These are phyloP conservation scores for Puccinia brachypodii DNA, from an alignment of 1,284 basidiomycete genomes.

Conservation along the genomic window DNA sequence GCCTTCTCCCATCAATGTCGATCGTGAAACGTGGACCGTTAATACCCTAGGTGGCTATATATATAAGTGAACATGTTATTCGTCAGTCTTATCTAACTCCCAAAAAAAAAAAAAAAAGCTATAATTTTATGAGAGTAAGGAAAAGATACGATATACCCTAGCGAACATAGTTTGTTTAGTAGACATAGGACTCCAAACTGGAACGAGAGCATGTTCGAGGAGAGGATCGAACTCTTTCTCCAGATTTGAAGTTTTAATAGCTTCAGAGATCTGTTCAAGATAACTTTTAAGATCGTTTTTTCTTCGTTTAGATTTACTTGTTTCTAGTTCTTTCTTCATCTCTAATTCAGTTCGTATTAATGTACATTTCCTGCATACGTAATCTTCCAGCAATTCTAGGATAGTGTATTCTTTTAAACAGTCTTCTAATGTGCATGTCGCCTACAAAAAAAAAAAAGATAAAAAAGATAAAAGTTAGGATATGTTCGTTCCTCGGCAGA, in stretches of 20 bases:
- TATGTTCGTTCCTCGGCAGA: background rate
- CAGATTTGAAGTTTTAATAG: background rate
- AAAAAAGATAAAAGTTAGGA: background rate
- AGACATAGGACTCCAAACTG: constrained; percentile 70
- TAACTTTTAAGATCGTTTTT: background rate
- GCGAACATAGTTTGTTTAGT: constrained; percentile 85
- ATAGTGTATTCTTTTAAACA: constrained; percentile 78
- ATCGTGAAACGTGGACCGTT: constrained; percentile 81
- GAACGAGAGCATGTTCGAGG: constrained; percentile 59
- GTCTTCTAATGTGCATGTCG: constrained; percentile 68
- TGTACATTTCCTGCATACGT: constrained; percentile 77
- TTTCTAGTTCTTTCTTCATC: constrained; percentile 73
- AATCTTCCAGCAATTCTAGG: constrained; percentile 76
- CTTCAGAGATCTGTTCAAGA: background rate
- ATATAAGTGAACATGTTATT: constrained; percentile 49
- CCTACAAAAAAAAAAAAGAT: constrained; percentile 55
- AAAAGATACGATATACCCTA: constrained; percentile 63
- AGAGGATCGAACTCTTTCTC: background rate
- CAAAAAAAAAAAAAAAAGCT: constrained; percentile 38
- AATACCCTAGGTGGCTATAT: constrained; percentile 75
- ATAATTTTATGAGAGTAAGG: background rate
- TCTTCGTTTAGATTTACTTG: background rate
- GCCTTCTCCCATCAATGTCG: constrained; percentile 66
- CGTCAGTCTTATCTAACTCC: too few relatives aligned
- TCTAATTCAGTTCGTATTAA: constrained; percentile 67